A percentile compares a stretch with the other conserved stretches of the same genome.
phyloP scores from a whole-genome alignment of 106 monocot species.

The Acanthochlamys bracteata region DNA sequence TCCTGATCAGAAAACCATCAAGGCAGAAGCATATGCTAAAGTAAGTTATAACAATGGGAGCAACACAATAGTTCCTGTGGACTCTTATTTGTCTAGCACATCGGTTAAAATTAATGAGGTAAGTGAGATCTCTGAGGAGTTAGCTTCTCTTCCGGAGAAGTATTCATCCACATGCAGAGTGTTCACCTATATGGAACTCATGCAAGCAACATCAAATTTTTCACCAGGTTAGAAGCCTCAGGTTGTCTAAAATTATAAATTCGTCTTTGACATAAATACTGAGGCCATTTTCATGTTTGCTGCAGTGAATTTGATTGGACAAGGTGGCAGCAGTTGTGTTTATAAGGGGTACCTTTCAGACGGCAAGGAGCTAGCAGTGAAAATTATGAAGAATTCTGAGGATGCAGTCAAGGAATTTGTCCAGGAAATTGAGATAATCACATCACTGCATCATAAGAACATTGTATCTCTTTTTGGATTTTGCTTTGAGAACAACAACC shows the following conservation, averaged over 20 bases:
- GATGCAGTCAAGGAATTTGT: constrained; percentile 50
- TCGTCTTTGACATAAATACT: not conserved
- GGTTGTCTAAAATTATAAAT: too few relatives aligned
- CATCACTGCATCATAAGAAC: constrained; percentile 50
- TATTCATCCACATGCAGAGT: constrained; percentile 51
- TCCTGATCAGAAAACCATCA: constrained; percentile 21
- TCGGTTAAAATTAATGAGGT: constrained; percentile 4
- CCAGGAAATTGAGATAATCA: constrained; percentile 65
- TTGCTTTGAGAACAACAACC: constrained; percentile 47
- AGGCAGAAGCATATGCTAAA: constrained; percentile 9
- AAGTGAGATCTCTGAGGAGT: constrained; percentile 25
- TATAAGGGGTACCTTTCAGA: constrained; percentile 42
- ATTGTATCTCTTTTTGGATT: constrained; percentile 63
- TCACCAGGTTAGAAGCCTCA: constrained; percentile 27
- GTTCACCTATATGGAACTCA: constrained; percentile 57
- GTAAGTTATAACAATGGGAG: constrained; percentile 10
- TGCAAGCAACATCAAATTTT: constrained; percentile 53
- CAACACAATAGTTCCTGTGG: constrained; percentile 6
- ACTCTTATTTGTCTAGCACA: not conserved
- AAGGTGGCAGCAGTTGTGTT: constrained; percentile 65
- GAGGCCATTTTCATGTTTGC: not conserved
- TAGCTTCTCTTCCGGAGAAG: constrained; percentile 37
- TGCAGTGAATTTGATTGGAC: constrained; percentile 60
- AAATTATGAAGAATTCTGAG: constrained; percentile 42
- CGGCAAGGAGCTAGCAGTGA: constrained; percentile 61